Evolutionary conservation across 768 basidiomycete genomes (phyloP).

Genomic region (Mycena crocata): DNA sequence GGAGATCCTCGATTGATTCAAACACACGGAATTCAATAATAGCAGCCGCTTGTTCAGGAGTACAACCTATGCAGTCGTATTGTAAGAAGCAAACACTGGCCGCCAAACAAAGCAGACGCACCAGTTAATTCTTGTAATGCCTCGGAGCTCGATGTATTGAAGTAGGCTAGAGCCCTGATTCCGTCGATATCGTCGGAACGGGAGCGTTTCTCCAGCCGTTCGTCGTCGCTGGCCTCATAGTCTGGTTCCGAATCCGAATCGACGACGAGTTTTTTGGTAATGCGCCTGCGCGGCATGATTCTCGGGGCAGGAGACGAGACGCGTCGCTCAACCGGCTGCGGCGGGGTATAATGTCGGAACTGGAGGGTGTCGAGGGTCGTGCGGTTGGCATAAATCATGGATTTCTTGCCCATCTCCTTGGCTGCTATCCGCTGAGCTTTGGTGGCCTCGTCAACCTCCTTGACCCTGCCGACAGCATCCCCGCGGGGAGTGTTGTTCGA

Average conservation of each 20-base stretch:
- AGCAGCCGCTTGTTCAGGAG: slow-evolving; percentile 79
- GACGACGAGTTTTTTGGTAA: slow-evolving; percentile 69
- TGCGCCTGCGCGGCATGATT: slow-evolving; percentile 59
- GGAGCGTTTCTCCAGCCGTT: slow-evolving; percentile 46
- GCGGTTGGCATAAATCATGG: slow-evolving; percentile 84
- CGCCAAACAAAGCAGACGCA: slow-evolving; percentile 44
- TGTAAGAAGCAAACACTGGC: not conserved
- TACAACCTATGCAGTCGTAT: slow-evolving; percentile 67
- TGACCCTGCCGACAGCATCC: slow-evolving; percentile 69
- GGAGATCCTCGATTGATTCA: slow-evolving; percentile 78
- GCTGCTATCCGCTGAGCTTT: slow-evolving; percentile 73
- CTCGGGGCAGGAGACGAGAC: slow-evolving; percentile 37
- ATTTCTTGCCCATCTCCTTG: slow-evolving; percentile 83
- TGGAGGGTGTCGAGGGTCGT: slow-evolving; percentile 59
- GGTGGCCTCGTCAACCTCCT: slow-evolving; percentile 79
- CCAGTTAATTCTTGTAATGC: slow-evolving; percentile 83
- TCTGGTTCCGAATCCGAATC: slow-evolving; percentile 76
- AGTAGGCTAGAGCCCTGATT: slow-evolving; percentile 70
- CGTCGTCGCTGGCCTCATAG: slow-evolving; percentile 61
- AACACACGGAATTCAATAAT: slow-evolving; percentile 88
- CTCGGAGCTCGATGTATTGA: slow-evolving; percentile 71
- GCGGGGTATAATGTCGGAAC: slow-evolving; percentile 51
- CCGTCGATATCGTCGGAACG: slow-evolving; percentile 52
- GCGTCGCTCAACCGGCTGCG: slow-evolving; percentile 7
- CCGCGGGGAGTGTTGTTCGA: slow-evolving; percentile 29